phyloP scores from a whole-genome alignment of 441 rosid species.

The Arabidopsis lyrata region DNA sequence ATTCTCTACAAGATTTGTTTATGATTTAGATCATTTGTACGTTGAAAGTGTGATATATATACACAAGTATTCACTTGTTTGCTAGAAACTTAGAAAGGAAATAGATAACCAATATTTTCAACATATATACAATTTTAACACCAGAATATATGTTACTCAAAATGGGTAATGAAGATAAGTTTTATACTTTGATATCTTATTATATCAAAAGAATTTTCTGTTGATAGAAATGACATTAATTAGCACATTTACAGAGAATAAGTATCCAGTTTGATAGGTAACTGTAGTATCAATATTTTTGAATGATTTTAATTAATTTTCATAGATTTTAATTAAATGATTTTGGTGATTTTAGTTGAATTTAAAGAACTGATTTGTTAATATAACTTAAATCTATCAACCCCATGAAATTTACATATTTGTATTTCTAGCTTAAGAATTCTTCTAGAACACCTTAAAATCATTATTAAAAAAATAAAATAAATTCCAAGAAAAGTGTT shows the following conservation, averaged over 20 bases:
- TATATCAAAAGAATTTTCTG: not conserved
- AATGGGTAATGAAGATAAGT: not conserved
- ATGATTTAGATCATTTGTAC: not conserved
- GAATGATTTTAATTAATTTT: not conserved
- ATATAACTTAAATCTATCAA: too few species aligned
- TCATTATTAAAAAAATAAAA: too few species aligned
- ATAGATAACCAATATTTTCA: not conserved
- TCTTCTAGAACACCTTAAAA: too few species aligned
- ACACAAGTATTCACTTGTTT: constrained; percentile 14
- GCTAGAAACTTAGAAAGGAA: not conserved
- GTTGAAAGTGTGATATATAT: constrained; percentile 15
- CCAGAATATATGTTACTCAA: not conserved
- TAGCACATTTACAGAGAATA: too few species aligned
- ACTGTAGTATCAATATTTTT: too few species aligned
- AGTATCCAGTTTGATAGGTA: not conserved
- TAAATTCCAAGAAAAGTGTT: too few species aligned
- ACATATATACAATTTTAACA: not conserved
- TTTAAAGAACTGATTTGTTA: too few species aligned
- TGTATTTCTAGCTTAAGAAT: too few species aligned
- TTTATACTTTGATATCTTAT: not conserved
- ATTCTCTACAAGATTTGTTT: not conserved
- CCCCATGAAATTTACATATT: too few species aligned
- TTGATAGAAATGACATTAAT: not conserved
- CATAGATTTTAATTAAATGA: not conserved
- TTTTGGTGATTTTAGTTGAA: not conserved